Conservation (phyloP, 805 yeast genomes). For the Wickerhamiella vanderwaltii region DNA sequence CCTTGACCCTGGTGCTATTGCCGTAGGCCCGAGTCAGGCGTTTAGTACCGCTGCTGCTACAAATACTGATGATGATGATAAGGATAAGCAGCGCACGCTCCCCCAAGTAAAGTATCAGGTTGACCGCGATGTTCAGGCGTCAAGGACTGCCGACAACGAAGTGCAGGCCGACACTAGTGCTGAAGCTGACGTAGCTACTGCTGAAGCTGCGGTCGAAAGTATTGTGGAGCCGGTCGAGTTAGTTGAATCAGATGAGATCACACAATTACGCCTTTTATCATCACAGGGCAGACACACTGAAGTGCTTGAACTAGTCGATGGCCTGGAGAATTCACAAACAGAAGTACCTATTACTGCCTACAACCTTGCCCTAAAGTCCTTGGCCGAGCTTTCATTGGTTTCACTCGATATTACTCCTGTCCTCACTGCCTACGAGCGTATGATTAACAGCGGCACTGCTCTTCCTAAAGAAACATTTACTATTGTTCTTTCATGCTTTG, state of each 20-base stretch:
- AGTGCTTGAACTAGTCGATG: slow-evolving; percentile 8
- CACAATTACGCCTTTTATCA: background rate
- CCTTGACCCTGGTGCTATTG: slow-evolving; percentile 9
- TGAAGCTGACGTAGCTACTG: too few relatives aligned
- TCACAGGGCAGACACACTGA: slow-evolving; percentile 7
- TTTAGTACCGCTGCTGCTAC: slow-evolving; percentile 5
- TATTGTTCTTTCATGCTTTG: slow-evolving; percentile 21
- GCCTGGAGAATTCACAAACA: slow-evolving; percentile 12
- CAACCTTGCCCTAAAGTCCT: slow-evolving; percentile 19
- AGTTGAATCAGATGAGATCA: background rate
- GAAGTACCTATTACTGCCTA: slow-evolving; percentile 17
- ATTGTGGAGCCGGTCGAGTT: background rate
- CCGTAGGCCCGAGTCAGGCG: background rate
- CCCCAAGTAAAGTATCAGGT: background rate
- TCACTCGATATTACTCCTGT: slow-evolving; percentile 19
- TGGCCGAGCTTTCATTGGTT: slow-evolving; percentile 13
- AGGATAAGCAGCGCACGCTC: slow-evolving; percentile 1
- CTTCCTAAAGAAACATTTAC: slow-evolving; percentile 20
- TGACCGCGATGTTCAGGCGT: background rate
- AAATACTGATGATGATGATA: slow-evolving; percentile 13
- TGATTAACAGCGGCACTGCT: slow-evolving; percentile 22
- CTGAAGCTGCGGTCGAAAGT: background rate
- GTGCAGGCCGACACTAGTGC: background rate
- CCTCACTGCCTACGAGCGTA: slow-evolving; percentile 23
- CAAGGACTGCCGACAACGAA: too few relatives aligned